These are phyloP conservation scores for Pseudotsuga menziesii DNA, from an alignment of 75 land plant species.

Conservation along the genomic window DNA sequence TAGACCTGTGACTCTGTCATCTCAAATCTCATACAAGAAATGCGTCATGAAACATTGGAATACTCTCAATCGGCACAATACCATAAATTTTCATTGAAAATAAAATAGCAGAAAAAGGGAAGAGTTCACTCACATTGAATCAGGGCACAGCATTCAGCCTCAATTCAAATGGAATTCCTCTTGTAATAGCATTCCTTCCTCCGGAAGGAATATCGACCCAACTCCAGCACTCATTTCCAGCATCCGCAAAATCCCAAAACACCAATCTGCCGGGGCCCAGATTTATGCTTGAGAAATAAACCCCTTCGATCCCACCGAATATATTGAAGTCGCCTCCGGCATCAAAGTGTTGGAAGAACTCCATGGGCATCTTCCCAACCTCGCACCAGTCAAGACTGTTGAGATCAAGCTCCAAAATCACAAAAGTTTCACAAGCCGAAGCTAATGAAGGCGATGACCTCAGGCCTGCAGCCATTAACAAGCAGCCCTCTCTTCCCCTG, in stretches of 20 bases:
- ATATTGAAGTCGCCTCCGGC: conserved; percentile 56
- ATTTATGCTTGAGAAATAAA: conserved; percentile 60
- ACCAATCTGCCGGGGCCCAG: conserved; percentile 33
- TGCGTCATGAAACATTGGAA: too few species aligned
- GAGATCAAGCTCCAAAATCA: conserved; percentile 53
- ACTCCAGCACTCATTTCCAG: conserved; percentile 33
- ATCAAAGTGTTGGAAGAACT: conserved; percentile 36
- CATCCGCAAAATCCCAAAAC: conserved; percentile 24
- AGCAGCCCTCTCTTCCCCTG: conserved; percentile 18
- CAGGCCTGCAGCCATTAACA: conserved; percentile 55
- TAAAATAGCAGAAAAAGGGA: neutral
- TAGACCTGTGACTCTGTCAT: too few species aligned
- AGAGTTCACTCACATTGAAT: conserved; percentile 1
- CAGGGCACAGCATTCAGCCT: conserved; percentile 14
- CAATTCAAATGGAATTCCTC: conserved; percentile 14
- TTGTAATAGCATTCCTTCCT: neutral
- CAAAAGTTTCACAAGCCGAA: conserved; percentile 41
- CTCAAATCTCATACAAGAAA: too few species aligned
- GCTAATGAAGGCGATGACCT: conserved; percentile 33
- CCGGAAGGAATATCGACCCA: conserved; percentile 50
- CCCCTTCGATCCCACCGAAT: conserved; percentile 48
- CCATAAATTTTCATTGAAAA: too few species aligned
- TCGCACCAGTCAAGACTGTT: conserved; percentile 57
- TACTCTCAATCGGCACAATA: too few species aligned
- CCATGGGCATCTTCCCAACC: conserved; percentile 56